Evolutionary conservation across 345 rosid species (phyloP).

Genomic region (Heritiera fomes): DNA sequence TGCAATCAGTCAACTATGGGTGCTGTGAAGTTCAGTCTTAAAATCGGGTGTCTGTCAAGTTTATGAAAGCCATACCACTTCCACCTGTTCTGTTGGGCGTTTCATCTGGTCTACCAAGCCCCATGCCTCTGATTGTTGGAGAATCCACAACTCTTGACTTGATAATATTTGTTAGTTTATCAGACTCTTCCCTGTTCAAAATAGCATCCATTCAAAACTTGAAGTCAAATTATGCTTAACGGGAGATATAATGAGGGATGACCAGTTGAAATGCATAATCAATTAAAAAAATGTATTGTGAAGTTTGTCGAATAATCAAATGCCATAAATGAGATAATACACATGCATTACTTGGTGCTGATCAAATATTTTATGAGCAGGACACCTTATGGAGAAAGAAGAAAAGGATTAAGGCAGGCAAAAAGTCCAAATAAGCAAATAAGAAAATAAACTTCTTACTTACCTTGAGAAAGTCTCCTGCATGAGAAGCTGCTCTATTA

Average conservation of each 20-base stretch:
- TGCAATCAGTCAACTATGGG: conserved; percentile 16
- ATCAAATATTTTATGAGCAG: background rate
- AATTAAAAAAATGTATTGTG: background rate
- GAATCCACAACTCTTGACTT: conserved; percentile 67
- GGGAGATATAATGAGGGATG: conserved; percentile 3
- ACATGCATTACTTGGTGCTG: background rate
- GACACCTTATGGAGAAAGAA: conserved; percentile 5
- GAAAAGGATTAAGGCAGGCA: background rate
- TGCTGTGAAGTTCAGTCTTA: conserved; percentile 1
- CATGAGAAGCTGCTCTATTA: conserved; percentile 75
- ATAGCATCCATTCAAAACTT: conserved; percentile 26
- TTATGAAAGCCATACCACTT: conserved; percentile 42
- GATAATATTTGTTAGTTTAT: conserved; percentile 61
- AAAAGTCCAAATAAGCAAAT: conserved; percentile 17
- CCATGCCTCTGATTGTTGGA: conserved; percentile 30
- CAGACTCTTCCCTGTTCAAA: conserved; percentile 78
- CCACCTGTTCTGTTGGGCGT: conserved; percentile 25
- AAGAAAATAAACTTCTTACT: conserved; percentile 21
- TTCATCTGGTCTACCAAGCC: conserved; percentile 31
- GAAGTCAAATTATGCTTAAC: conserved; percentile 10
- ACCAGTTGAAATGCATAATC: background rate
- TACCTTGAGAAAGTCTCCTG: conserved; percentile 90
- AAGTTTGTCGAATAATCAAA: background rate
- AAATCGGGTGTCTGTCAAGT: conserved; percentile 20
- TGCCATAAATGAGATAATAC: background rate